Conservation (phyloP, 371 early-diverging fungal genomes). For the Mortierella sp. region DNA sequence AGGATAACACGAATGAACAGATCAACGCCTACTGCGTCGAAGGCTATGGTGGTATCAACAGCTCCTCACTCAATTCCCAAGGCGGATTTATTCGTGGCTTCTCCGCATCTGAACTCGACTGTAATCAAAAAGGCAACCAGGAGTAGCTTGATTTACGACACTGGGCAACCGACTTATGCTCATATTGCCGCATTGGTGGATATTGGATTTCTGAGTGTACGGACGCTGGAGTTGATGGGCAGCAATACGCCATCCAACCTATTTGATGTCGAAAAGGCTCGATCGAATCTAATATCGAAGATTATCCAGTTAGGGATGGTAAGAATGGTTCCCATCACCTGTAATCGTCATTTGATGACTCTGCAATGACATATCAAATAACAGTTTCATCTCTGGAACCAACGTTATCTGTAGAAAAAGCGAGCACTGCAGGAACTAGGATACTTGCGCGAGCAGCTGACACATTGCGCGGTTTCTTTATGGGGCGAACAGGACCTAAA, state of each 20-base stretch:
- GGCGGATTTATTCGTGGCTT: background rate
- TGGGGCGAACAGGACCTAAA: slow-evolving; percentile 25
- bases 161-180: slow-evolving; percentile 30
- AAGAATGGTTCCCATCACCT: background rate
- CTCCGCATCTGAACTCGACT: background rate
- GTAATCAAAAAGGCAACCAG: background rate
- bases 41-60: too few species aligned
- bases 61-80: background rate
- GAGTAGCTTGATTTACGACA: slow-evolving; percentile 15
- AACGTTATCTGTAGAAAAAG: slow-evolving; percentile 28
- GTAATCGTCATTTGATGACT: background rate
- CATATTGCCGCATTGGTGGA: slow-evolving; percentile 42
- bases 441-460: slow-evolving; percentile 23
- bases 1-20: background rate
- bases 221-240: slow-evolving; percentile 25
- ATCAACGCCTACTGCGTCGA: background rate
- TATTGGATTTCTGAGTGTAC: slow-evolving; percentile 29
- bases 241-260: background rate
- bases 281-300: slow-evolving; percentile 44
- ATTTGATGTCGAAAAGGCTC: slow-evolving; percentile 45
- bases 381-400: too few species aligned
- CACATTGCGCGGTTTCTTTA: slow-evolving; percentile 18
- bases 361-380: background rate
- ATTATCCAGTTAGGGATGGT: slow-evolving; percentile 49
- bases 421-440: slow-evolving; percentile 43